Evolutionary conservation across 208 protist species (phyloP), one percentile per base, ranked within the genome.

Genomic region (Trypanosoma scelopori): DNA sequence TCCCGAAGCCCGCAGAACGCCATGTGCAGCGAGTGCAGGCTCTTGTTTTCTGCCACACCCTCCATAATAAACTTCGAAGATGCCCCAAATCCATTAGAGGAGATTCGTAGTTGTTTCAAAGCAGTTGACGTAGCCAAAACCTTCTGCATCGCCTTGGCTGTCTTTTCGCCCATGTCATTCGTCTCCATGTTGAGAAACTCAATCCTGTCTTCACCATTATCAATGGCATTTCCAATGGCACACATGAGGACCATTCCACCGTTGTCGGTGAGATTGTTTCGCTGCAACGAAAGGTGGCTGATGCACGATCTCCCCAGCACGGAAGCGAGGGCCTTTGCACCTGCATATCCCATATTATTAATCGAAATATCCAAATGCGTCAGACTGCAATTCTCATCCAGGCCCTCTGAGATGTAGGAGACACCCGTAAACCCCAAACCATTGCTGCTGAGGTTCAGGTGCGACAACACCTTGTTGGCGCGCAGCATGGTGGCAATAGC

Each of bases 371-470:
- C 81, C 16, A 97, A 71, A 50, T 91, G 75, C 13, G 85, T 97
- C 20, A 97, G 69, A 43, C 82, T 79, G 45, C 56, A 41, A 67
- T 94, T 97, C 35, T 81, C 70, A 32, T 69, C 51, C n/a, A 95
- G 73, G 11, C 91, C 83, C 23, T 42, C 60, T 0, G 80, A 74
- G 42, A 97, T 81, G 50, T 75, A 82, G 0, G 76, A 71, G 11
- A 97, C 65, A 27, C 92, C 94, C 2, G 74, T 65, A 3, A 76
- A 41, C 0, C 91, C 91, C 30, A 98, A 82, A 25, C 92, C 92
- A 70, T 97, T 98, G 61, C 87, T 90, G 63, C 79, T 85, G 22
- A 98, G 60, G 64, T 94, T 90, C 11, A 98, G 84, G 61, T 82
- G 69, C 13, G 82, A 81, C n/a, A 98, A 75, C 5, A 93, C 84